Conservation (phyloP, 2,329 filamentous ascomycete genomes). For the Alternaria brassicae region DNA sequence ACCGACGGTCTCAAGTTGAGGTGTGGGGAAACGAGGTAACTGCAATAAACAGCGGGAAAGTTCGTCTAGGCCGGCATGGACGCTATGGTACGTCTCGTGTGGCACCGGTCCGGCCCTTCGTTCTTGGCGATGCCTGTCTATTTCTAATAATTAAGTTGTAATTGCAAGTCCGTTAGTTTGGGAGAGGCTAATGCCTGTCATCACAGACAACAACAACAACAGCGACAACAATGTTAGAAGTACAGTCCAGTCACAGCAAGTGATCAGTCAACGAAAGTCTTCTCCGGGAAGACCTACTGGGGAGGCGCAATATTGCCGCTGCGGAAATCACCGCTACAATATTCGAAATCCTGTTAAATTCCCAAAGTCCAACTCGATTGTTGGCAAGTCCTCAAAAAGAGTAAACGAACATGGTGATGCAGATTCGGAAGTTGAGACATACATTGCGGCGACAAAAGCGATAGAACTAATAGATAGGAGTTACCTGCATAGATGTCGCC, state of each 20-base stretch:
- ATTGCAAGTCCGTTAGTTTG: not conserved
- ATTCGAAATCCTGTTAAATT: not conserved
- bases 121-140: not conserved
- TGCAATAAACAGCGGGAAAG: conserved; percentile 2
- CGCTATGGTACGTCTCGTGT: conserved; percentile 5
- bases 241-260: not conserved
- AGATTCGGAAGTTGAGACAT: conserved; percentile 6
- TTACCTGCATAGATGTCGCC: not conserved
- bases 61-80: conserved; percentile 3
- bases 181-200: not conserved
- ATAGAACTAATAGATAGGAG: no score
- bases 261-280: not conserved
- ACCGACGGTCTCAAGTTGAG: not conserved
- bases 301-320: not conserved
- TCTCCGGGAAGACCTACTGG: not conserved
- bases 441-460: not conserved
- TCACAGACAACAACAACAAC: no score
- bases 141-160: not conserved
- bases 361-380: not conserved
- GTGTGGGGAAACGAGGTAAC: not conserved
- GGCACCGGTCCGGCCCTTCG: conserved; percentile 9
- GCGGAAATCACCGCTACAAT: not conserved
- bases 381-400: not conserved
- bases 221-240: not conserved
- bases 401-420: not conserved